Evolutionary conservation across 768 basidiomycete species (phyloP).

Genomic region (Tephrocybe sp.): DNA sequence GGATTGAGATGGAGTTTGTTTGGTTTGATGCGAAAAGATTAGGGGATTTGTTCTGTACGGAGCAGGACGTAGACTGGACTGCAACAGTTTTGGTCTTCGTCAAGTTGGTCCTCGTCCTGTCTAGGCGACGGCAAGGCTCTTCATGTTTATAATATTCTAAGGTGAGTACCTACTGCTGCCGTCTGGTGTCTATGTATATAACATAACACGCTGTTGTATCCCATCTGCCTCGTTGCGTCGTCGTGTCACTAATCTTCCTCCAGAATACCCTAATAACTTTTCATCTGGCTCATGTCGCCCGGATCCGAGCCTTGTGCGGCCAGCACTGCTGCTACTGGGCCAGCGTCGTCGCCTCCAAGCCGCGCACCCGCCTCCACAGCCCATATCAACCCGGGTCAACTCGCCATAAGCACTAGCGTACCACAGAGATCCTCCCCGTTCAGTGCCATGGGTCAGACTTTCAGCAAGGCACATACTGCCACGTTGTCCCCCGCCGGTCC

Average conservation of each 20-base stretch:
- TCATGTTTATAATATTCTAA: slow-evolving; percentile 15
- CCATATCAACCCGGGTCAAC: slow-evolving; percentile 31
- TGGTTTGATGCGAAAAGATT: slow-evolving; percentile 13
- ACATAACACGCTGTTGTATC: slow-evolving; percentile 2
- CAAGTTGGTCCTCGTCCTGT: too few relatives aligned
- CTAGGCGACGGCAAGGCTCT: slow-evolving; percentile 3
- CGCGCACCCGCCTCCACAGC: slow-evolving; percentile 32
- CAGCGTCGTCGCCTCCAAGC: slow-evolving; percentile 37
- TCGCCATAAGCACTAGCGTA: slow-evolving; percentile 12
- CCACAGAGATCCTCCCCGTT: slow-evolving; percentile 19
- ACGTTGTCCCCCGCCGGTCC: slow-evolving; percentile 17
- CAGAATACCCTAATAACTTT: slow-evolving; percentile 26
- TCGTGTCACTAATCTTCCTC: slow-evolving; percentile 19
- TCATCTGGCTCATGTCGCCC: slow-evolving; percentile 19
- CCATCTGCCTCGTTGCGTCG: slow-evolving; percentile 18
- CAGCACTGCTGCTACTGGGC: slow-evolving; percentile 19
- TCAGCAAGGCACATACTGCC: slow-evolving; percentile 25
- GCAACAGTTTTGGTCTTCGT: neutral
- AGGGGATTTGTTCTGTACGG: slow-evolving; percentile 4
- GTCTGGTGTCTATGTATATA: neutral
- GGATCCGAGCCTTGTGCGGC: slow-evolving; percentile 19
- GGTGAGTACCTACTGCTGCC: too few relatives aligned
- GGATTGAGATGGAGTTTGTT: slow-evolving; percentile 16
- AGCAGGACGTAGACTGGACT: slow-evolving; percentile 5
- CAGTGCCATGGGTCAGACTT: slow-evolving; percentile 38